Base-by-base conservation (phyloP, 2,329 filamentous ascomycete species). In the Pseudomassariella vexata region DNA sequence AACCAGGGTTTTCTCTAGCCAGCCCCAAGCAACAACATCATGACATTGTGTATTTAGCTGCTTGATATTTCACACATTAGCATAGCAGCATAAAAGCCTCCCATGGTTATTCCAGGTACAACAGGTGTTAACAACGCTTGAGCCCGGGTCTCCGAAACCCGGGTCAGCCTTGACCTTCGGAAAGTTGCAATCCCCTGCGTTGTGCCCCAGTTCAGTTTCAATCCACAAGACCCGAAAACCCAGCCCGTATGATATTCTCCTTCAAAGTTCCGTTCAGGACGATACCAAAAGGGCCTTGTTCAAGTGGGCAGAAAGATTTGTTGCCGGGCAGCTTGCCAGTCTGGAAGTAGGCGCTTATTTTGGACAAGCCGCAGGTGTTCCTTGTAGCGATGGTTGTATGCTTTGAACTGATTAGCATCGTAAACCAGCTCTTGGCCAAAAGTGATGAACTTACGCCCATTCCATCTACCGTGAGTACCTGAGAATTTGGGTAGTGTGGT, bases 301-400 rank as follows among this genome's bases (percentile, higher is more conserved):
- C 35, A 10, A 40, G 20, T 10, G 38, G 7, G 24, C 38, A 40
- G 29, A 38, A 33, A 9, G 31, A 40, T 27, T 40, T 30, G 16
- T 38, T 26, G 7, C 35, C 38, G 11, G 38, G 38, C 38, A 38
- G 22, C n/a, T 32, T 9, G 23, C 27, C 24, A 6, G 27, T 32
- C 26, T 32, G 32, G 26, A 40, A 40, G 23, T 40, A 40, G 6
- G 17, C 19, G 11, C 24, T 27, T 10, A 40, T 22, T 17, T 38
- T 31, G 10, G 23, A 9, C 16, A 27, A 31, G 11, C 22, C 35
- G 17, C 35, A 40, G 1, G 11, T 2, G 17, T 38, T 40, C 19
- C 19, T 3, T 1, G 25, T 31, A 3, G 34, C 34, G 12, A 21
- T 32, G 17, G 20, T 18, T 11, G 28, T 31, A 14, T 36, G 34